These are phyloP conservation scores for Penicillium sp. DNA, from an alignment of 2,329 filamentous ascomycete species.

Conservation along the genomic window DNA sequence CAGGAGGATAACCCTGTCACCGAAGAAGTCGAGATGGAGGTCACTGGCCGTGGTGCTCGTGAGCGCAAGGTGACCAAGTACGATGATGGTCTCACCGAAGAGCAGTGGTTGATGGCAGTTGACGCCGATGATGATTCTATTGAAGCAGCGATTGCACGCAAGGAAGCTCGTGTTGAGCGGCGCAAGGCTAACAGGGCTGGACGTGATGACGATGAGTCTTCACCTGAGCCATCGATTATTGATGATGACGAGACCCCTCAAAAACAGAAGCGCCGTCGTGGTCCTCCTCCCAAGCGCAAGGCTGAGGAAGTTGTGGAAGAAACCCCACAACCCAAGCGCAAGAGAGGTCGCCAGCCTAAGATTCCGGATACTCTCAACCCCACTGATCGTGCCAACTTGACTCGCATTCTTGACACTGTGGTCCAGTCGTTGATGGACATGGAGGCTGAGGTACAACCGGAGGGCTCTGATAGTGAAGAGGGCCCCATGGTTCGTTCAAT, in stretches of 20 bases:
- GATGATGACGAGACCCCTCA: conserved; percentile 80
- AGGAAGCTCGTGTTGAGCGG: conserved; percentile 78
- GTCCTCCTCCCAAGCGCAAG: conserved; percentile 80
- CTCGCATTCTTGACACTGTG: conserved; percentile 72
- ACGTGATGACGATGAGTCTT: conserved; percentile 55
- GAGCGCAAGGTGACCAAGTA: conserved; percentile 94
- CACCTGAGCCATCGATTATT: conserved; percentile 67
- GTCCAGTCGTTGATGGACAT: conserved; percentile 80
- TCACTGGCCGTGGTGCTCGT: conserved; percentile 82
- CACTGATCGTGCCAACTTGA: conserved; percentile 72
- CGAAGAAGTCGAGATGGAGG: conserved; percentile 72
- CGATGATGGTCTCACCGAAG: conserved; percentile 94
- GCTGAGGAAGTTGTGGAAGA: conserved; percentile 73
- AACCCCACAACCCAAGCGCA: conserved; percentile 73
- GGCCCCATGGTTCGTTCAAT: conserved; percentile 67
- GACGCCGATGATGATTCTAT: conserved; percentile 94
- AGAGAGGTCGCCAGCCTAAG: conserved; percentile 70
- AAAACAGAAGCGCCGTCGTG: conserved; percentile 76
- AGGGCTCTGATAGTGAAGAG: conserved; percentile 53
- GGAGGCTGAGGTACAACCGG: conserved; percentile 65
- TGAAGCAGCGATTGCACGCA: conserved; percentile 87
- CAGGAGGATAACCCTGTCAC: conserved; percentile 77
- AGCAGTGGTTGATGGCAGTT: conserved; percentile 98
- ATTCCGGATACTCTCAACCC: conserved; percentile 63
- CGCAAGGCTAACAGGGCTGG: conserved; percentile 73